Evolutionary conservation across 2,329 filamentous ascomycete genomes (phyloP).

Genomic region (Exophiala xenobiotica): DNA sequence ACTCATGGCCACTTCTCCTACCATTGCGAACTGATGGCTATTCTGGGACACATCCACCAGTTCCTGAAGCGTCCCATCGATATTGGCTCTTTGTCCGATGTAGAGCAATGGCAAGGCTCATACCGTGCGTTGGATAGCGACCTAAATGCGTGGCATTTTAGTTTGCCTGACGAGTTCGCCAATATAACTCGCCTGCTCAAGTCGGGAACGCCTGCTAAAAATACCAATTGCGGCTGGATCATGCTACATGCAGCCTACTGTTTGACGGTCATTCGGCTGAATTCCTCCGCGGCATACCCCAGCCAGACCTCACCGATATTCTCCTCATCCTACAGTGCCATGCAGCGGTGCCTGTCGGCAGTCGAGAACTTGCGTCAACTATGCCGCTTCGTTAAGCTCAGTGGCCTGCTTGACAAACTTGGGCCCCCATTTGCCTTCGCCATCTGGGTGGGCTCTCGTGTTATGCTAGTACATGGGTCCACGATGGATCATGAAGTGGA

Average conservation of each 20-base stretch:
- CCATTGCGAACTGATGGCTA: slow-evolving; percentile 85
- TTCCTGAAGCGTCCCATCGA: slow-evolving; percentile 88
- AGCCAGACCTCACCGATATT: slow-evolving; percentile 86
- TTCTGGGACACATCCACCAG: slow-evolving; percentile 81
- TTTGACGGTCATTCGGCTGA: slow-evolving; percentile 84
- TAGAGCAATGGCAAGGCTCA: slow-evolving; percentile 83
- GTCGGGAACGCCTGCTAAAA: slow-evolving; percentile 62
- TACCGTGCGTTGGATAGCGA: slow-evolving; percentile 82
- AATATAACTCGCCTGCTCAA: slow-evolving; percentile 79
- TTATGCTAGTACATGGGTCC: slow-evolving; percentile 84
- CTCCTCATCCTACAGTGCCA: slow-evolving; percentile 81
- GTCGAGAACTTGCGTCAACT: slow-evolving; percentile 80
- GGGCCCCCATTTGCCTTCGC: slow-evolving; percentile 91
- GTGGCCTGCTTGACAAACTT: slow-evolving; percentile 73
- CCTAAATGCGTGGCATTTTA: slow-evolving; percentile 79
- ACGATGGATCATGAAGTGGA: slow-evolving; percentile 83
- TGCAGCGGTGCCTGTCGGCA: slow-evolving; percentile 76
- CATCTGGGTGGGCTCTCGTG: slow-evolving; percentile 83
- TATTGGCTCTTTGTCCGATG: slow-evolving; percentile 78
- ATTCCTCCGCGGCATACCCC: slow-evolving; percentile 90
- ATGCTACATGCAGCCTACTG: slow-evolving; percentile 91
- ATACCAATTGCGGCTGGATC: slow-evolving; percentile 77
- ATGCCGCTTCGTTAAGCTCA: slow-evolving; percentile 73
- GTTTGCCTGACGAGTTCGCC: slow-evolving; percentile 77
- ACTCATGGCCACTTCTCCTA: slow-evolving; percentile 86